Evolutionary conservation across 2,329 filamentous ascomycete genomes (phyloP).

Genomic region (Aureobasidium sp.): DNA sequence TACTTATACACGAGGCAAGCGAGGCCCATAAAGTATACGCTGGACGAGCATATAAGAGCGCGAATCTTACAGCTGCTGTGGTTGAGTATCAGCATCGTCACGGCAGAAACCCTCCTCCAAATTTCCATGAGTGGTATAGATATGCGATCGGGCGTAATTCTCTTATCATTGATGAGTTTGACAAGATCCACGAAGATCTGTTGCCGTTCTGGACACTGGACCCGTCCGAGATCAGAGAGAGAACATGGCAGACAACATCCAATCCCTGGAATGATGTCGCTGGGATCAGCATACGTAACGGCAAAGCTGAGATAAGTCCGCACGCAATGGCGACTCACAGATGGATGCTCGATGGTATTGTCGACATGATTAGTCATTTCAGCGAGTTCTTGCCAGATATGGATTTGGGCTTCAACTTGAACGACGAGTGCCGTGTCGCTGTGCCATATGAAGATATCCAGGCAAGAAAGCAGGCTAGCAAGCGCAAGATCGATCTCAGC

Average conservation of each 20-base stretch:
- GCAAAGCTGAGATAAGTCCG: constrained; percentile 43
- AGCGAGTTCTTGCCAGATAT: constrained; percentile 52
- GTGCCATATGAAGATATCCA: constrained; percentile 44
- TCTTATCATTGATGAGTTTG: constrained; percentile 52
- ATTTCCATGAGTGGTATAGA: constrained; percentile 54
- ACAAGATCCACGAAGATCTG: constrained; percentile 52
- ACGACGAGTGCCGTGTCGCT: constrained; percentile 52
- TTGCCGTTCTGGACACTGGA: constrained; percentile 48
- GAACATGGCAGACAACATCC: constrained; percentile 47
- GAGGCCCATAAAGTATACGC: constrained; percentile 44
- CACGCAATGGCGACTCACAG: constrained; percentile 49
- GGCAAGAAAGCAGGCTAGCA: constrained; percentile 29
- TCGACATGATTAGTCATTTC: constrained; percentile 49
- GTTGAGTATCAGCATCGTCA: constrained; percentile 47
- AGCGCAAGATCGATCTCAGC: constrained; percentile 21
- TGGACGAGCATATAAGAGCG: constrained; percentile 41
- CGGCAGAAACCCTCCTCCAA: constrained; percentile 49
- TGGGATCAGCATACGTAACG: constrained; percentile 50
- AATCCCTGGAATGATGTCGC: constrained; percentile 50
- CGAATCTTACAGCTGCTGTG: constrained; percentile 44
- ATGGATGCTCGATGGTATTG: constrained; percentile 52
- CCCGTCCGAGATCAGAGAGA: constrained; percentile 44
- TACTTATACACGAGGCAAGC: constrained; percentile 46
- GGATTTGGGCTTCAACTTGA: constrained; percentile 57
- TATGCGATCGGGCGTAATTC: constrained; percentile 48